Conservation (phyloP, 208 protist genomes). For the Histomonas meleagridis region DNA sequence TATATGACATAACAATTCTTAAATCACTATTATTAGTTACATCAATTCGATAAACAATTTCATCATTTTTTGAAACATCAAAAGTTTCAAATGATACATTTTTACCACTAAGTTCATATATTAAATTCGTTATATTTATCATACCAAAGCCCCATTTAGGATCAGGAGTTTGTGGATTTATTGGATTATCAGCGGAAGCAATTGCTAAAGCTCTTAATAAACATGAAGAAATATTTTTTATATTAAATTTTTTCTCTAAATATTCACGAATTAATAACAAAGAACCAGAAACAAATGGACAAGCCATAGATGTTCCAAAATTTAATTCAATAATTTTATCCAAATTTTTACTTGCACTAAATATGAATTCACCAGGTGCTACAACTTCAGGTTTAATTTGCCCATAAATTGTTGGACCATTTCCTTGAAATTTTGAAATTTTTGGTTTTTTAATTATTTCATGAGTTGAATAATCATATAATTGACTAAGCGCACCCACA, state of each 20-base stretch:
- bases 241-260: not conserved
- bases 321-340: too few relatives aligned
- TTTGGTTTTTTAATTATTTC: too few relatives aligned
- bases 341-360: too few relatives aligned
- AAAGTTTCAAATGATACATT: not conserved
- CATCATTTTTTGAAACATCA: too few relatives aligned
- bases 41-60: not conserved
- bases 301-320: not conserved
- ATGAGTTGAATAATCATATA: too few relatives aligned
- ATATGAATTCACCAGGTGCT: not conserved
- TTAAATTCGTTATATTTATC: not conserved
- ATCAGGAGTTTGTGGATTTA: not conserved
- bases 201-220: not conserved
- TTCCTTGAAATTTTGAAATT: too few relatives aligned
- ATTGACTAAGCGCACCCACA: too few relatives aligned
- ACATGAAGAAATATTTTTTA: not conserved
- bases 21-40: not conserved
- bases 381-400: not conserved
- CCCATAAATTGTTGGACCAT: too few relatives aligned
- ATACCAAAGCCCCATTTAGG: not conserved
- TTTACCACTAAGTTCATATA: not conserved
- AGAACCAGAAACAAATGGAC: not conserved
- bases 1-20: not conserved
- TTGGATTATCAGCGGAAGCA: not conserved
- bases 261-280: not conserved